Conservation (phyloP, 768 basidiomycete genomes). For the Udeniomyces megalosporus region DNA sequence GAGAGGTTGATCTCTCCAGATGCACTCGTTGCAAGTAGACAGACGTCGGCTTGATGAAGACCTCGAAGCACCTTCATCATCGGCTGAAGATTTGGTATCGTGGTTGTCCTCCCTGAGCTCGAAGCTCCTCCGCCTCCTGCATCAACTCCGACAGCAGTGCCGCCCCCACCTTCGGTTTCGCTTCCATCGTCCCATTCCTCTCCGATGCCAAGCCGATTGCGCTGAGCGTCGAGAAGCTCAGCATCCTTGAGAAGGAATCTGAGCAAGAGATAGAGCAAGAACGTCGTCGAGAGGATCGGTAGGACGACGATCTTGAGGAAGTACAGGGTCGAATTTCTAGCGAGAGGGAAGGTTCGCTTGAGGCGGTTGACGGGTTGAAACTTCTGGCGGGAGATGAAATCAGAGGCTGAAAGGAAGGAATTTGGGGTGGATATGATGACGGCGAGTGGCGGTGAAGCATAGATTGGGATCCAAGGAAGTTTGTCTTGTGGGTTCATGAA, state of each 20-base stretch:
- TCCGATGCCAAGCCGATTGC: constrained; percentile 40
- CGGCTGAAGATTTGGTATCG: background rate
- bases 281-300: constrained; percentile 65
- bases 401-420: constrained; percentile 17
- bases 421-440: constrained; percentile 16
- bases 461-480: constrained; percentile 33
- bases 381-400: constrained; percentile 21
- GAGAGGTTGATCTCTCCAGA: constrained; percentile 52
- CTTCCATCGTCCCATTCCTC: constrained; percentile 25
- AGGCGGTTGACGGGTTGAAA: constrained; percentile 15
- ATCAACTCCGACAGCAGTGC: constrained; percentile 14
- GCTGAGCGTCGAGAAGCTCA: constrained; percentile 74
- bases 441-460: constrained; percentile 40
- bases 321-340: constrained; percentile 41
- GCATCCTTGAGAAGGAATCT: constrained; percentile 79
- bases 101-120: constrained; percentile 31
- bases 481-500: constrained; percentile 23
- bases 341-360: constrained; percentile 22
- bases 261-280: constrained; percentile 55
- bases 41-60: constrained; percentile 65
- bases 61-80: constrained; percentile 41
- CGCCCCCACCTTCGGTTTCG: constrained; percentile 19
- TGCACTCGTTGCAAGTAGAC: constrained; percentile 53
- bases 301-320: constrained; percentile 64
- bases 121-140: constrained; percentile 14